These are phyloP conservation scores for Ogataea allantospora DNA, from an alignment of 805 yeast species.

Conservation along the genomic window DNA sequence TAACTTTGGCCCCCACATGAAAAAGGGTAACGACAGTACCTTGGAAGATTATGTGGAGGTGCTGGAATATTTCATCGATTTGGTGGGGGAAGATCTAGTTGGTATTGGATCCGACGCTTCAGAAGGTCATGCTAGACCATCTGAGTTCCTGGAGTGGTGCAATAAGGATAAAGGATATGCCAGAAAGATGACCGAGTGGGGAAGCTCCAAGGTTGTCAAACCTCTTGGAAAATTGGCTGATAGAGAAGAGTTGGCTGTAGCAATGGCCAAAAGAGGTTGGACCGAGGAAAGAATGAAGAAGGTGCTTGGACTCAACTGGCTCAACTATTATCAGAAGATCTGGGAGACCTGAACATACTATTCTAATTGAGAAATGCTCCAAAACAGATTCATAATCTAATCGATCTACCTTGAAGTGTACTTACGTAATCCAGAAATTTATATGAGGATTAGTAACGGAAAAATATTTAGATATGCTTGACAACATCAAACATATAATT, in stretches of 20 bases:
- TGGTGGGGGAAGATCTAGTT: slow-evolving; percentile 48
- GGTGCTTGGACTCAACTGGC: slow-evolving; percentile 21
- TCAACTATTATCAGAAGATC: slow-evolving; percentile 18
- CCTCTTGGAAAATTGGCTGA: slow-evolving; percentile 22
- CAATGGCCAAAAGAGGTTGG: slow-evolving; percentile 23
- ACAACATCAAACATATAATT: slow-evolving; percentile 68
- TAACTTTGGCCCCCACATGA: slow-evolving; percentile 23
- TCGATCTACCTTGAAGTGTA: no score
- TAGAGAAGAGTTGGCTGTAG: slow-evolving; percentile 22
- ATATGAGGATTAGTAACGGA: no score
- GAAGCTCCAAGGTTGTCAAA: slow-evolving; percentile 20
- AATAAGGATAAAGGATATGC: slow-evolving; percentile 22
- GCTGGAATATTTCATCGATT: slow-evolving; percentile 38
- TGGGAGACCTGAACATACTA: no score
- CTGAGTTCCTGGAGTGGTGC: slow-evolving; percentile 23
- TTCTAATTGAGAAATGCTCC: no score
- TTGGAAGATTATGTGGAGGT: slow-evolving; percentile 47
- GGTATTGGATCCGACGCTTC: slow-evolving; percentile 48
- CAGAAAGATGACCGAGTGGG: slow-evolving; percentile 24
- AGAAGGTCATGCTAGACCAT: slow-evolving; percentile 26
- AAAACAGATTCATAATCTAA: no score
- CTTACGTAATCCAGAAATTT: no score
- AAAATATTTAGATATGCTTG: slow-evolving; percentile 3
- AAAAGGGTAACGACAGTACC: slow-evolving; percentile 30
- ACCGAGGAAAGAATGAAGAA: slow-evolving; percentile 20